These are phyloP conservation scores for Emmonsia crescens DNA, from an alignment of 2,329 filamentous ascomycete species.

Conservation along the genomic window DNA sequence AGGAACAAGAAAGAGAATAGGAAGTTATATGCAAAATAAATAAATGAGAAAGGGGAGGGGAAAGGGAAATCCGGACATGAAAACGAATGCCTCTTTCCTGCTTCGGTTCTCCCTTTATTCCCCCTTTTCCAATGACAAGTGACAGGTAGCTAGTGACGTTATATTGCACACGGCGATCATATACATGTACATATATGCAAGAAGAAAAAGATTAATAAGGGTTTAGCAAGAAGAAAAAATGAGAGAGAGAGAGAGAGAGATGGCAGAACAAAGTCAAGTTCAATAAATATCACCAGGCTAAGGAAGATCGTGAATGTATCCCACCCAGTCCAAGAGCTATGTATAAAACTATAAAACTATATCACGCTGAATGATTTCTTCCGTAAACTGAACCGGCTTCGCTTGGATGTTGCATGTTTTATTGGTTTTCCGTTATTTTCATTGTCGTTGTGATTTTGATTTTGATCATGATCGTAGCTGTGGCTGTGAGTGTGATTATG, in stretches of 20 bases:
- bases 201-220: background rate
- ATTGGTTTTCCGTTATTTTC: background rate
- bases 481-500: background rate
- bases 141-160: too few species aligned
- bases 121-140: background rate
- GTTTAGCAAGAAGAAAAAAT: background rate
- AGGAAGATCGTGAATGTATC: background rate
- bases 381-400: slow-evolving; percentile 34
- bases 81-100: background rate
- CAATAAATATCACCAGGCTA: background rate
- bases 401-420: slow-evolving; percentile 16
- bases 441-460: background rate
- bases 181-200: background rate
- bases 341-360: slow-evolving; percentile 10
- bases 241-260: too few species aligned
- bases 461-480: background rate
- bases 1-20: background rate
- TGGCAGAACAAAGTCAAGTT: background rate
- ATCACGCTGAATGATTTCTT: slow-evolving; percentile 35
- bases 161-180: background rate
- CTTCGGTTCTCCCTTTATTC: background rate
- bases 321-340: background rate
- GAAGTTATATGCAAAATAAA: slow-evolving; percentile 5
- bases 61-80: background rate
- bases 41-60: background rate